Percentiles rank a stretch among this genome's conserved stretches.
These are phyloP conservation scores for Coemansia sp. DNA, from an alignment of 192 early-diverging fungal genomes.

Conservation along the genomic window DNA sequence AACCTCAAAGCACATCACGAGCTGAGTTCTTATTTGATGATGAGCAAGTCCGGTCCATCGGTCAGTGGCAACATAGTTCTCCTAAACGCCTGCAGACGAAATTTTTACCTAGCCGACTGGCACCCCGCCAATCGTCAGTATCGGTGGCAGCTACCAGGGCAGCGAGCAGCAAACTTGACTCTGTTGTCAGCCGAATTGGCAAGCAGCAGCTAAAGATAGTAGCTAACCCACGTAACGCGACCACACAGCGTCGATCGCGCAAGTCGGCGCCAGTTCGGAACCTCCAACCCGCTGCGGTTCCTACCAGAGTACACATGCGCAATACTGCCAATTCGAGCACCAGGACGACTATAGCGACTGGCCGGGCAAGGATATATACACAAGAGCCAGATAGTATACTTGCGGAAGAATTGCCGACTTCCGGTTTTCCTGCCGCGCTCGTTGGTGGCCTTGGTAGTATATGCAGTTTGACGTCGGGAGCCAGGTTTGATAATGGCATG, in stretches of 20 bases:
- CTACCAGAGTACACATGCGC: constrained; percentile 18
- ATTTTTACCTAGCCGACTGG: constrained; percentile 13
- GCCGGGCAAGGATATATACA: background rate
- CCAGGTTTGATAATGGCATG: constrained; percentile 32
- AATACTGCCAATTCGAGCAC: background rate
- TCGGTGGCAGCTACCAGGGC: background rate
- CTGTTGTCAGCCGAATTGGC: constrained; percentile 20
- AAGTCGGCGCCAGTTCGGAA: background rate
- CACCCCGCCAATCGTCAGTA: background rate
- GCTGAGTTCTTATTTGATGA: constrained; percentile 53
- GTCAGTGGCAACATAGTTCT: background rate
- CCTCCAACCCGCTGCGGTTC: constrained; percentile 15
- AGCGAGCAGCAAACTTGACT: constrained; percentile 8
- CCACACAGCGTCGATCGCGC: constrained; percentile 5
- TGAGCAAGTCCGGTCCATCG: background rate
- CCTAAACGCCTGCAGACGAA: constrained; percentile 24
- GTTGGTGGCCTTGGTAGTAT: background rate
- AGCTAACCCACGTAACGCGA: background rate
- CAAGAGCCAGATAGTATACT: background rate
- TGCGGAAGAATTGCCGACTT: background rate
- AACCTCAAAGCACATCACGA: background rate
- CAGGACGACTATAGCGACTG: too few species aligned
- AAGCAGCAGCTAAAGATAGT: constrained; percentile 3
- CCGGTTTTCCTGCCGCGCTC: background rate
- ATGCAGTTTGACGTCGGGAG: constrained; percentile 25